Base-by-base conservation (phyloP, 225 moss, liverwort and hornwort genomes). In the Thuidium tamariscinum region DNA sequence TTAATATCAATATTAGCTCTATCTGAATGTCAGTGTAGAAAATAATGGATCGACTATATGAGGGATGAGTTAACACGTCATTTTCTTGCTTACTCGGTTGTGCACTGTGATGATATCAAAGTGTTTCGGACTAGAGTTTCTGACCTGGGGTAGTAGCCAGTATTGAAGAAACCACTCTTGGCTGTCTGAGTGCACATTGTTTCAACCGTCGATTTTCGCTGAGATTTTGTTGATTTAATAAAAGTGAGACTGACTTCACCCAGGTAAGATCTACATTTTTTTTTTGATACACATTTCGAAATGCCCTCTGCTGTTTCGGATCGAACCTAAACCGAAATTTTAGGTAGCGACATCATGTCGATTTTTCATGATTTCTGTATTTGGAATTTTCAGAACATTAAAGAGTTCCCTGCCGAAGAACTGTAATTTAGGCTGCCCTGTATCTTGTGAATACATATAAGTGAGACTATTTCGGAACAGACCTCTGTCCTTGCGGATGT, bases 101-200 rank as follows among this genome's bases (percentile, higher is more conserved):
- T 84, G 41, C 63, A 88, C 84, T 0, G 73, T 92, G 91, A 91
- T 92, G 90, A 89, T 91, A 94, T 18, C 79, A 72, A 94, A 91
- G 91, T 90, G 94, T 94, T 93, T 93, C 93, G 93, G 93, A 93
- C 93, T 94, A 93, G 94, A 94, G 91, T 94, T 94, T 94, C 94
- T 94, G 94, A 94, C 69, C 79, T 94, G 94, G 93, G 74, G 73
- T 87, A 80, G 87, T 89, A 89, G 87, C 92, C 92, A 90, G 85
- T 44, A 12, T 36, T 91, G 88, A 84, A 84, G 88, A 88, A 88
- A 84, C 49, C 39, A 46, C 88, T 88, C 88, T 88, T 85, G 84
- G 88, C 88, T 88, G 88, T 88, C 88, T 88, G 88, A 84, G 88
- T 94, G 94, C 83, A 48, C 89, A 85, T 76, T 86, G 6, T 75